Base-by-base conservation (phyloP, 1,284 basidiomycete genomes). In the Apiotrichum sp. region DNA sequence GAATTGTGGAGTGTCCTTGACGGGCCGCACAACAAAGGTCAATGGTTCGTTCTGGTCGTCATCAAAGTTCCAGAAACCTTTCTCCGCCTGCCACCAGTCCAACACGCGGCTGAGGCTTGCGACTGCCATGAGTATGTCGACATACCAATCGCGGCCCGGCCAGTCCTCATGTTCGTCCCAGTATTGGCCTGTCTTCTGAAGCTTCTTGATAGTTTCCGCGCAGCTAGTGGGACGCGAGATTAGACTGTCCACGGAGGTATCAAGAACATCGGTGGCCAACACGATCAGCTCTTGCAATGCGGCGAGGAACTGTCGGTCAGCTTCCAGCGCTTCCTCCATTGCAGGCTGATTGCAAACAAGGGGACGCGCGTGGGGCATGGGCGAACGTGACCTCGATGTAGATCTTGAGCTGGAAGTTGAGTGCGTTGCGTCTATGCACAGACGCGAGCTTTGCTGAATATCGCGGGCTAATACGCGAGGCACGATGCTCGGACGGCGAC, bases 21-120 rank as follows among this genome's bases (percentile, higher is more conserved):
- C 82, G 1, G 89, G 85, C 69, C 93, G 93, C 69, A 90, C 85
- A 55, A 96, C 88, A 69, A 95, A 95, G 59, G 86, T 83, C 53
- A 95, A 79, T 1, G 89, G 88, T 64, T 96, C 93, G 57, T 81
- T 77, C 48, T 76, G 77, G 53, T 92, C 88, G 52, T 76, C 76
- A 51, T 93, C 89, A 70, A 98, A 98, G 69, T 97, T 97, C 96
- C 96, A 99, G 76, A 98, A 98, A 62, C 93, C 91, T 70, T 95
- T 95, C 78, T 98, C 96, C n/a, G 95, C 95, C 73, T 97, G 92
- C 95, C 95, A 99, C 96, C 96, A 99, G 70, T 98, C 96, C 57
- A 98, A 86, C 33, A 98, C 95, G 55, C 96, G 88, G 72, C 87
- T 90, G 58, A 99, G 84, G 65, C 88, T 90, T 43, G 96, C 96